Evolutionary conservation across 2,329 filamentous ascomycete genomes (phyloP).

Genomic region (Botrytis elliptica): DNA sequence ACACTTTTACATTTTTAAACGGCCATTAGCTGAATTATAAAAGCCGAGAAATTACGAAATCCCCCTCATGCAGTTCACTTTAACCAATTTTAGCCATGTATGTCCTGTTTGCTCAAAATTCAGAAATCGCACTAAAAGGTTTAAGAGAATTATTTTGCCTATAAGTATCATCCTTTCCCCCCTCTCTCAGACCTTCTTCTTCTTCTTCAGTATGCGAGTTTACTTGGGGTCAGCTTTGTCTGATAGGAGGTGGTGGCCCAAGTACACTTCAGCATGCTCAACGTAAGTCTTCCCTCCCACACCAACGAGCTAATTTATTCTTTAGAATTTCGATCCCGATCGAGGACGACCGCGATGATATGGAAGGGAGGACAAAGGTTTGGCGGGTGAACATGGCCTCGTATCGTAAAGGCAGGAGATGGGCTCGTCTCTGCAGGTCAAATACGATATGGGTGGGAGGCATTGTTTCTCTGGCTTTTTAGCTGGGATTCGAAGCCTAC

Average conservation of each 20-base stretch:
- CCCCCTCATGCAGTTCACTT: neutral
- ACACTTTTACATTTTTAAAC: neutral
- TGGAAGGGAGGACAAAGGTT: neutral
- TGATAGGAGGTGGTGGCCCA: neutral
- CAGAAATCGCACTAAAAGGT: neutral
- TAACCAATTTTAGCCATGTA: neutral
- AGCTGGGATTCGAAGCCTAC: neutral
- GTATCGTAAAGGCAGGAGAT: neutral
- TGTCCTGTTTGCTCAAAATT: neutral
- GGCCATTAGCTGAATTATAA: neutral
- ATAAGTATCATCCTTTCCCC: neutral
- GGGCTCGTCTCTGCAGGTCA: slow-evolving; percentile 63
- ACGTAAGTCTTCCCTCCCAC: neutral
- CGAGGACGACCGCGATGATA: neutral
- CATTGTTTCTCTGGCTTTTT: neutral
- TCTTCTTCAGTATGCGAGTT: neutral
- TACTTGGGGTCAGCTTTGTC: neutral
- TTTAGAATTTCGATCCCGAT: neutral
- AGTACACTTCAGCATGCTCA: neutral
- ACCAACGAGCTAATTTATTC: neutral
- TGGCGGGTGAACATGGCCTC: neutral
- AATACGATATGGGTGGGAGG: slow-evolving; percentile 56
- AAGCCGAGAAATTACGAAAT: neutral
- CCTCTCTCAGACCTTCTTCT: too few relatives aligned
- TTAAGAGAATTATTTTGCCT: neutral